Percentiles rank a stretch among this genome's conserved stretches.
Evolutionary conservation across 345 rosid genomes (phyloP).

Genomic region (Salix viminalis): DNA sequence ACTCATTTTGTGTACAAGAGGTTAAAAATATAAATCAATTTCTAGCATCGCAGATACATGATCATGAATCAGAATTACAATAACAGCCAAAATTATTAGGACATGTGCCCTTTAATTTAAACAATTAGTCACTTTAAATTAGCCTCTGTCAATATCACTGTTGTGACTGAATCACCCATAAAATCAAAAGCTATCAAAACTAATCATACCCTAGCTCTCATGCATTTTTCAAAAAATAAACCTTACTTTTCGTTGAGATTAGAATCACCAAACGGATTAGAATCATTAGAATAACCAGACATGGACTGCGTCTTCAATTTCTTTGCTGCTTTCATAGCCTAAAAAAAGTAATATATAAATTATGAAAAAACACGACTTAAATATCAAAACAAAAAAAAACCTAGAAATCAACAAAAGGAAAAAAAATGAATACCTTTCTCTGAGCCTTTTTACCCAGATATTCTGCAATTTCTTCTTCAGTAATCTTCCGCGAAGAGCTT

Average conservation of each 20-base stretch:
- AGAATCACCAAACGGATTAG: conserved; percentile 93
- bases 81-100: too few species aligned
- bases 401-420: not conserved
- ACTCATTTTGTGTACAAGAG: too few species aligned
- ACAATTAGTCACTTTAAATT: too few species aligned
- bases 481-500: conserved; percentile 44
- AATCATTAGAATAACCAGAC: conserved; percentile 88
- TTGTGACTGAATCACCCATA: too few species aligned
- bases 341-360: not conserved
- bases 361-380: conserved; percentile 14
- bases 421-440: conserved; percentile 47
- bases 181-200: too few species aligned
- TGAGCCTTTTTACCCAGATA: conserved; percentile 77
- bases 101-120: too few species aligned
- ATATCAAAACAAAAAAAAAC: not conserved
- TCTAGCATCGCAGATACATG: too few species aligned
- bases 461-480: conserved; percentile 65
- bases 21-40: too few species aligned
- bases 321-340: conserved; percentile 78
- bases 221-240: too few species aligned
- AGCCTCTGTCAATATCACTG: too few species aligned
- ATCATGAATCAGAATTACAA: too few species aligned
- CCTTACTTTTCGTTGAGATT: conserved; percentile 84
- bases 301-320: conserved; percentile 68
- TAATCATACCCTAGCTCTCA: too few species aligned